Base-by-base conservation (phyloP, 2,329 filamentous ascomycete species). In the Aspergillus clavatus region DNA sequence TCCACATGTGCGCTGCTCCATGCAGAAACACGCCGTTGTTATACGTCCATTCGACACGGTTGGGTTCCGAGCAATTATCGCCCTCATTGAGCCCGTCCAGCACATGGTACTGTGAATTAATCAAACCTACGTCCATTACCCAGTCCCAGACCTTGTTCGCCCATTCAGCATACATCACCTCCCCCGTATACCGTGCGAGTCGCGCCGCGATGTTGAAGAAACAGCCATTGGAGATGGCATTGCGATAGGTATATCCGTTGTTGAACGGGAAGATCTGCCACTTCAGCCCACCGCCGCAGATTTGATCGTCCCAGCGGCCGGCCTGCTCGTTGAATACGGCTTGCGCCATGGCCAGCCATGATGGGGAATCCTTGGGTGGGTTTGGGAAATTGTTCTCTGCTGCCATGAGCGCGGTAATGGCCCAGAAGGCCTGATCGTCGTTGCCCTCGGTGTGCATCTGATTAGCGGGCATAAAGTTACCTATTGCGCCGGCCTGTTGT, bases 261-360 rank as follows among this genome's bases (percentile, higher is more conserved):
- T 64, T 62, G 51, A 61, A 66, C 0, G 59, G 54, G 21, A 58
- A 63, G 3, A 65, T 57, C 40, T 66, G 62, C 62, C 62, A 66
- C 7, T 59, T 57, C 53, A 95, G 68, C 6, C 89, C 89, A 42
- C 89, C 89, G 40, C 71, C 73, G 65, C 89, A 95, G 1, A 73
- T 74, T 0, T 67, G 57, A 4, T 69, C 70, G 54, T 93, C 83
- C 84, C 87, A 91, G 16, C 87, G 79, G 12, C 69, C 68, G 3
- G 79, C 80, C 59, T 89, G 88, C 40, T 84, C 82, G 70, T 93
- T 89, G 67, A 90, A 94, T 1, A 89, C 85, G 11, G 84, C 85
- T 64, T 89, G 85, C 1, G 80, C 83, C 36, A 94, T 75, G 10
- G 83, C 81, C n/a, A 93, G 76, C 86, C 86, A 95, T 50, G 85